Base-by-base conservation (phyloP, 2,329 filamentous ascomycete species). In the Aspergillus novofumigatus region DNA sequence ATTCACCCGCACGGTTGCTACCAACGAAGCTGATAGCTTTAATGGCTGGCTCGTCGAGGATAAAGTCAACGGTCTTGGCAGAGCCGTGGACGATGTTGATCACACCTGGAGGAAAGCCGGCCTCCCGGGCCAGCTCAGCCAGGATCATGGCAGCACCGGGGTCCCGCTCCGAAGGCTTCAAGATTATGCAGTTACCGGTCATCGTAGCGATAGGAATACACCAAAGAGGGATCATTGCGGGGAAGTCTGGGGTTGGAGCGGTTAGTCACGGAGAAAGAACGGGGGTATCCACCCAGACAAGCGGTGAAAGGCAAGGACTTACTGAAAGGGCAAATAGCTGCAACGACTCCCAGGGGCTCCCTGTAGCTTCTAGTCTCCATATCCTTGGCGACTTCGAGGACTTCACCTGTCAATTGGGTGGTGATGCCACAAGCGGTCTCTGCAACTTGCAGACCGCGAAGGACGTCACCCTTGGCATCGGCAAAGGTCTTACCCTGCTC, bases 201-300 rank as follows among this genome's bases (percentile, higher is more conserved):
- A 86, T 78, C 5, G 84, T 83, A 41, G 85, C 85, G 59, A 87
- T 79, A 8, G 86, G 85, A 44, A 88, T 86, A 32, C 78, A 85
- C 85, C 85, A 88, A 9, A 88, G 78, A 10, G 86, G 86, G 72
- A 88, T 88, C 86, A 88, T 88, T 60, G 86, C 86, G 53, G 85
- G 85, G 76, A 88, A 88, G 76, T 88, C 82, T 83, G 59, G 25
- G 14, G 49, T 55, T 26, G 50, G 55, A 29, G 35, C 29, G 69
- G 56, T 66, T 60, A 69, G 65, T 52, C 26, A 57, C 49, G 55
- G 54, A 26, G 35, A 52, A 55, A 41, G 28, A 23, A 45, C 14
- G 14, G 41, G 26, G 48, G 32, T 26, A 53, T 10, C n/a, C 41
- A 23, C 17, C 17, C 25, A 23, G 47, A 20, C 28, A 26, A 20